These are phyloP conservation scores for Marasmius tenuissimus DNA, from an alignment of 1,284 basidiomycete species.

Conservation along the genomic window DNA sequence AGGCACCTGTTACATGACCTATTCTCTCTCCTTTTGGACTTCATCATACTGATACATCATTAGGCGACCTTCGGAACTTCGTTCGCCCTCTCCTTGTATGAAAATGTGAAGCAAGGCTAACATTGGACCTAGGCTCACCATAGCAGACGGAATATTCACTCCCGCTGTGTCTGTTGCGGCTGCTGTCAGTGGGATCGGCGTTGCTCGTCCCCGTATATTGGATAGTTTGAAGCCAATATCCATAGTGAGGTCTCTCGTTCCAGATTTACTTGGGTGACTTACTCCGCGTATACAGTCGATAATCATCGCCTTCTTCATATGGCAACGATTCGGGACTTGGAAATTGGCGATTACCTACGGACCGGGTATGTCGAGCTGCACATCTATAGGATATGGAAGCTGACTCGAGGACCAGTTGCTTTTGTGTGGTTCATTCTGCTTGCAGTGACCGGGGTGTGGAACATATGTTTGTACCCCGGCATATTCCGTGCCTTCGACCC, in stretches of 20 bases:
- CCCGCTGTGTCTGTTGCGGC: constrained; percentile 70
- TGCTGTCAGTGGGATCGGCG: constrained; percentile 65
- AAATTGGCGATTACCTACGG: constrained; percentile 53
- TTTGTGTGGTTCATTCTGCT: constrained; percentile 58
- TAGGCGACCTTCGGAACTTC: constrained; percentile 36
- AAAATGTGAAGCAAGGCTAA: not conserved
- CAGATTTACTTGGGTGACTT: not conserved
- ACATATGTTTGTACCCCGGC: constrained; percentile 53
- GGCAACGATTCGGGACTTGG: constrained; percentile 59
- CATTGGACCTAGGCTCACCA: constrained; percentile 41
- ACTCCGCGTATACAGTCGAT: constrained; percentile 41
- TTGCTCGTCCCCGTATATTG: constrained; percentile 50
- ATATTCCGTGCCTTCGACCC: constrained; percentile 71
- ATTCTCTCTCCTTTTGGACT: not conserved
- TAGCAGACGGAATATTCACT: constrained; percentile 63
- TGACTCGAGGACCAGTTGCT: constrained; percentile 39
- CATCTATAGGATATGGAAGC: not conserved
- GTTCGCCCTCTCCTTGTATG: constrained; percentile 20
- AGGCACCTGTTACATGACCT: not conserved
- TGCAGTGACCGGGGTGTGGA: constrained; percentile 54
- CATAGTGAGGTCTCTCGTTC: constrained; percentile 37
- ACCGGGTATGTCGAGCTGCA: constrained; percentile 38
- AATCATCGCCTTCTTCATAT: constrained; percentile 55
- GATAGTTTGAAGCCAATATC: constrained; percentile 56
- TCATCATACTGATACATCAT: not conserved